A percentile compares a stretch with the other conserved stretches of the same genome.
Evolutionary conservation across 225 moss, liverwort and hornwort species (phyloP).

Genomic region (Bryoerythrophyllum caledonicum): DNA sequence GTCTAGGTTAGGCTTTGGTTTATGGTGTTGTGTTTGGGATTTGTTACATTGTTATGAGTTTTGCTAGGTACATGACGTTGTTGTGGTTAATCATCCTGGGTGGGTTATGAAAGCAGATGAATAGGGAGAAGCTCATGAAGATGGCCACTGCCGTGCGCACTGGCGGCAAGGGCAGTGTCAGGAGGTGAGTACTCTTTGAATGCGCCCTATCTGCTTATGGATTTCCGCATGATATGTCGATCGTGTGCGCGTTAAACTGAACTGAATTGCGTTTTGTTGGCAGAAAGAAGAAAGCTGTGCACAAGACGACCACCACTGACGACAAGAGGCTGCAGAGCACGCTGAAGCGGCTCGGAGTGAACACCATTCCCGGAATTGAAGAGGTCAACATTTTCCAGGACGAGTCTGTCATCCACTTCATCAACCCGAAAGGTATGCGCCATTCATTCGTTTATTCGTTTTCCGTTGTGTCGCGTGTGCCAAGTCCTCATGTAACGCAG

Average conservation of each 20-base stretch:
- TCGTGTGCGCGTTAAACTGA: neutral
- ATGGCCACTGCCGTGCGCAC: conserved; percentile 75
- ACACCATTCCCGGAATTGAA: conserved; percentile 64
- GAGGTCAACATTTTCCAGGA: conserved; percentile 77
- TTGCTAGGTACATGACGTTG: neutral
- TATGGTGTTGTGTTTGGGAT: no score
- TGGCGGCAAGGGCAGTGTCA: conserved; percentile 70
- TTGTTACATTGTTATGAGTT: no score
- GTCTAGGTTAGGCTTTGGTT: no score
- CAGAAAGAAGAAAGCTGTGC: conserved; percentile 75
- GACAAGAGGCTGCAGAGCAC: conserved; percentile 72
- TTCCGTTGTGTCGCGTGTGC: no score
- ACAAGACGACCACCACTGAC: conserved; percentile 67
- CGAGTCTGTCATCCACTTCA: conserved; percentile 64
- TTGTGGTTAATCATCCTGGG: neutral
- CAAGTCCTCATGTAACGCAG: no score
- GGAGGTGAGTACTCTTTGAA: conserved; percentile 36
- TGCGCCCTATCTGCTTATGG: neutral
- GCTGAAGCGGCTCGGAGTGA: conserved; percentile 65
- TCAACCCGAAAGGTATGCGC: conserved; percentile 57
- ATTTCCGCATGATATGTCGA: neutral
- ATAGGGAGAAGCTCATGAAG: conserved; percentile 78
- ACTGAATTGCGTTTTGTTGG: neutral
- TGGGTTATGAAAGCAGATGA: conserved; percentile 51
- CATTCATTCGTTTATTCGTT: neutral